These are phyloP conservation scores for Naganishia cerealis DNA, from an alignment of 1,284 basidiomycete genomes.

Conservation along the genomic window DNA sequence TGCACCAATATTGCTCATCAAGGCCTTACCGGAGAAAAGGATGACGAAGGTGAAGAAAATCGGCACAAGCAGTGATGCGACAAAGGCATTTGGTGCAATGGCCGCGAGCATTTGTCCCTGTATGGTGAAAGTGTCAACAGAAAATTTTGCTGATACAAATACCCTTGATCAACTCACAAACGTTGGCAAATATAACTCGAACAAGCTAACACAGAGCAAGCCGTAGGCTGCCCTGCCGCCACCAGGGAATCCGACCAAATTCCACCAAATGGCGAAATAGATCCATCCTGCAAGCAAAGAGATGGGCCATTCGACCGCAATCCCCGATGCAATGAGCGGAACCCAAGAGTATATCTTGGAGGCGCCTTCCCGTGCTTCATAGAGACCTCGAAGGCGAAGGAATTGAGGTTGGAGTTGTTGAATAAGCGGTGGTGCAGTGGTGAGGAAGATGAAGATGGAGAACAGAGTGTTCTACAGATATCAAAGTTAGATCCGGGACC, in stretches of 20 bases:
- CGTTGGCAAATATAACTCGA: slow-evolving; percentile 27
- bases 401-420: slow-evolving; percentile 53
- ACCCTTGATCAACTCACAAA: slow-evolving; percentile 11
- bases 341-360: slow-evolving; percentile 47
- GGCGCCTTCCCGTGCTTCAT: slow-evolving; percentile 51
- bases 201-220: slow-evolving; percentile 6
- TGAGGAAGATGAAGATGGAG: slow-evolving; percentile 32
- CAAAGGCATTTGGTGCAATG: slow-evolving; percentile 20
- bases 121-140: not conserved
- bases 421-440: slow-evolving; percentile 38
- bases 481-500: not conserved
- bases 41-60: slow-evolving; percentile 28
- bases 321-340: slow-evolving; percentile 11
- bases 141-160: not conserved
- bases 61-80: slow-evolving; percentile 25
- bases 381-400: slow-evolving; percentile 51
- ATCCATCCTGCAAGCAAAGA: slow-evolving; percentile 21
- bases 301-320: slow-evolving; percentile 17
- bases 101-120: slow-evolving; percentile 22
- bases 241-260: slow-evolving; percentile 14
- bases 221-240: slow-evolving; percentile 20
- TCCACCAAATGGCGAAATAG: slow-evolving; percentile 29
- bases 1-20: no score
- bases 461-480: slow-evolving; percentile 8
- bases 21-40: slow-evolving; percentile 23